Conservation (phyloP, 1,139 yeast species). For the Pichia sorboxylosa region DNA sequence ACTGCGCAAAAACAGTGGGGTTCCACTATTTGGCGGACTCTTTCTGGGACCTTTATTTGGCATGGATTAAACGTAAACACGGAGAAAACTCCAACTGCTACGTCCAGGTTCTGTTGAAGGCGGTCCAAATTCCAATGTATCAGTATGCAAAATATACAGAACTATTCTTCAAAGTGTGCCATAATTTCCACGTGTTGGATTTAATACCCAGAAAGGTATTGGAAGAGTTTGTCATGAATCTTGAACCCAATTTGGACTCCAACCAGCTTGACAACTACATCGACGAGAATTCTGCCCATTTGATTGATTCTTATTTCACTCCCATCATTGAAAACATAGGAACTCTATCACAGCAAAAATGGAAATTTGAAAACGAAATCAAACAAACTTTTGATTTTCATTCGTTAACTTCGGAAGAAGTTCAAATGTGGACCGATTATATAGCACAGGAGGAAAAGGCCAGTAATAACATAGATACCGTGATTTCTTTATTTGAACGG, state of each 20-base stretch:
- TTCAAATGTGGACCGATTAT: conserved; percentile 40
- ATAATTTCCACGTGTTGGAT: conserved; percentile 27
- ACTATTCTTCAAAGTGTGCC: conserved; percentile 34
- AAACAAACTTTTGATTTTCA: conserved; percentile 33
- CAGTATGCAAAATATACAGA: conserved; percentile 58
- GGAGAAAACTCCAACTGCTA: conserved; percentile 24
- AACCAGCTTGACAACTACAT: conserved; percentile 16
- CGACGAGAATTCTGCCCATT: conserved; percentile 21
- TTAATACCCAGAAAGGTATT: conserved; percentile 22
- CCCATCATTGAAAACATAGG: conserved; percentile 37
- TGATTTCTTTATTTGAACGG: conserved; percentile 42
- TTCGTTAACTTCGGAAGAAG: conserved; percentile 28
- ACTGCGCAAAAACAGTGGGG: conserved; percentile 35
- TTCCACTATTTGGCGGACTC: conserved; percentile 48
- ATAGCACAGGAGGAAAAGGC: conserved; percentile 39
- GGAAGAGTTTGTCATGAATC: conserved; percentile 12
- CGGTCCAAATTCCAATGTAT: conserved; percentile 48
- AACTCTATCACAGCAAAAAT: conserved; percentile 37
- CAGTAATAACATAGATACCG: conserved; percentile 32
- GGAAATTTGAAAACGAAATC: conserved; percentile 51
- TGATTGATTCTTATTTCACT: conserved; percentile 34
- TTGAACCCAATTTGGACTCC: neutral
- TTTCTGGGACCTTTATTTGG: conserved; percentile 55
- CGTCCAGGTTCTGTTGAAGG: conserved; percentile 29
- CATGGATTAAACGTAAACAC: conserved; percentile 29